These are phyloP conservation scores for Vitis labrusca DNA, from an alignment of 164 flowering plant genomes.

Conservation along the genomic window DNA sequence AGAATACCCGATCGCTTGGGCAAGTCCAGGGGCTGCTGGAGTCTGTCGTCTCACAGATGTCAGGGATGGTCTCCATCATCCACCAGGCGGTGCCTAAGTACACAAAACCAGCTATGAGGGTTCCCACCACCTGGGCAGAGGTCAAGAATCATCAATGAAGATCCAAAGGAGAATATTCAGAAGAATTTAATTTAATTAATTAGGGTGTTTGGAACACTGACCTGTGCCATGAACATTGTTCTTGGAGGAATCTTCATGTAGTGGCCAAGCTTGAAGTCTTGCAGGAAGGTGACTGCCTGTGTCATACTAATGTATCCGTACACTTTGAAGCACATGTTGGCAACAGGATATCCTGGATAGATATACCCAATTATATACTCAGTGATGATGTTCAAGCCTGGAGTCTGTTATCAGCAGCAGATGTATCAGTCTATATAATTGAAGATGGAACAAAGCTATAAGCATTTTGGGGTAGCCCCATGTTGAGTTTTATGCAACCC, in stretches of 20 bases:
- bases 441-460: not conserved
- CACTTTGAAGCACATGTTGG: constrained; percentile 92
- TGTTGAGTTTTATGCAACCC: no score
- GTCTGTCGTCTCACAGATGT: constrained; percentile 50
- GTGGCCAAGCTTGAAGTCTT: constrained; percentile 94
- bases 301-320: constrained; percentile 85
- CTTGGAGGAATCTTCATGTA: constrained; percentile 97
- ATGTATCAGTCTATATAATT: not conserved
- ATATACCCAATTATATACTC: constrained; percentile 81
- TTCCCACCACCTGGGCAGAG: constrained; percentile 56
- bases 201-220: constrained; percentile 3
- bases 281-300: constrained; percentile 77
- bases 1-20: constrained; percentile 68
- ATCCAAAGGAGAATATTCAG: not conserved
- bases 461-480: not conserved
- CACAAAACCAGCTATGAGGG: constrained; percentile 53
- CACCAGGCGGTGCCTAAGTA: constrained; percentile 88
- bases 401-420: constrained; percentile 33
- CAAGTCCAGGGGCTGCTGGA: constrained; percentile 77
- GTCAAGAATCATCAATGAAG: not conserved
- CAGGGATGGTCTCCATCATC: constrained; percentile 65
- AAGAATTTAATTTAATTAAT: not conserved
- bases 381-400: constrained; percentile 73
- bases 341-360: constrained; percentile 83
- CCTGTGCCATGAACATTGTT: constrained; percentile 93